Percentiles rank a stretch among this genome's conserved stretches.
Conservation (phyloP, 2,329 filamentous ascomycete genomes). For the Diaporthe velutina region DNA sequence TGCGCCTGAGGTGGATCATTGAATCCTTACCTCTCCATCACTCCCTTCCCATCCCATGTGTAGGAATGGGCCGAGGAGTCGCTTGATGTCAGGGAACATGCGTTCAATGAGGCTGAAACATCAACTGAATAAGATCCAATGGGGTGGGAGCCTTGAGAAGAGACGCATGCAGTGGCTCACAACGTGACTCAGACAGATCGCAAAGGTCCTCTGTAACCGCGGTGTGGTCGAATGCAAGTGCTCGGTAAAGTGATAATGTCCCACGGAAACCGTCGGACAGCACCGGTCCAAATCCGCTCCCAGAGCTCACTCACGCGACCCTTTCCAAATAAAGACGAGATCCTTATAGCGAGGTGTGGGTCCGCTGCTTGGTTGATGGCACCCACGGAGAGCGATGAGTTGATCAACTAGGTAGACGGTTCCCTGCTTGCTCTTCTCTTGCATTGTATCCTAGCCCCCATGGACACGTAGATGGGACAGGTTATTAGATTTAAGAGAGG, state of each 20-base stretch:
- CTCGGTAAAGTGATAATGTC: too few species aligned
- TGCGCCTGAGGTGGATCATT: background rate
- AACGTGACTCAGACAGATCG: background rate
- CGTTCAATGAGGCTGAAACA: background rate
- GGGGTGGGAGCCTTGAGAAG: background rate
- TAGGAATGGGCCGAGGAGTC: background rate
- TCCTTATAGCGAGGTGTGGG: background rate
- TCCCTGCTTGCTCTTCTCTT: constrained; percentile 66
- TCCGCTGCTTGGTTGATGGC: constrained; percentile 31
- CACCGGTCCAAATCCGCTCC: background rate
- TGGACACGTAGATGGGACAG: constrained; percentile 60
- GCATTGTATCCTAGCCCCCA: constrained; percentile 78
- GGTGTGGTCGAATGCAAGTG: background rate
- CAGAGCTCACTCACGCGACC: background rate
- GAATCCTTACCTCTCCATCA: background rate
- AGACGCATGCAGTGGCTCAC: background rate
- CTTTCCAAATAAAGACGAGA: background rate
- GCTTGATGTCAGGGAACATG: background rate
- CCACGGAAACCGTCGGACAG: too few species aligned
- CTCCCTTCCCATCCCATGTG: background rate
- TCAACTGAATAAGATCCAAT: background rate
- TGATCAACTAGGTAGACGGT: constrained; percentile 33
- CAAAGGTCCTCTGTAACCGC: background rate
- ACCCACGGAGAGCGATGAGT: constrained; percentile 5
- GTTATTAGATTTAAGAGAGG: constrained; percentile 79